Evolutionary conservation across 2,329 filamentous ascomycete genomes (phyloP).

Genomic region (Exutisphaerella laricina): DNA sequence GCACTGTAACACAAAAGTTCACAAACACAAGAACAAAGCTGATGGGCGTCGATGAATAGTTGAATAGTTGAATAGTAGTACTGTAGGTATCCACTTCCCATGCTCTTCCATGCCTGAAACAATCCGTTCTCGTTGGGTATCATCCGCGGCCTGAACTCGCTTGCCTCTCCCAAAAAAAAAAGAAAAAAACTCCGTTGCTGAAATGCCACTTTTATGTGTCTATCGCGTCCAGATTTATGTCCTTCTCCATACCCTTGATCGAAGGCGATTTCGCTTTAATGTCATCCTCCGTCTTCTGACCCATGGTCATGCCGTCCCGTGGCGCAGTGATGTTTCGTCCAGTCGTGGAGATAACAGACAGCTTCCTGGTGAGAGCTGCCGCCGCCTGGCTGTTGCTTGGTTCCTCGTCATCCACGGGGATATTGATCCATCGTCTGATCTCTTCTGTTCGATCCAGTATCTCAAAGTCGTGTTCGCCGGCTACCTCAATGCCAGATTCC

Average conservation of each 20-base stretch:
- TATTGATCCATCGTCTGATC: constrained; percentile 25
- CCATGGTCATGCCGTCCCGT: constrained; percentile 27
- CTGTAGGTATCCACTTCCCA: no score
- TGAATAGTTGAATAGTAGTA: no score
- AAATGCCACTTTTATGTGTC: neutral
- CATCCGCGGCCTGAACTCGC: no score
- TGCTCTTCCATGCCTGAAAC: no score
- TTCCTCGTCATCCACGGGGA: constrained; percentile 23
- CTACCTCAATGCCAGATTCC: constrained; percentile 39
- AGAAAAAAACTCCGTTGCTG: constrained; percentile 8
- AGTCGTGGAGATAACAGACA: constrained; percentile 20
- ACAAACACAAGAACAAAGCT: no score
- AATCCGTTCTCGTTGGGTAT: no score
- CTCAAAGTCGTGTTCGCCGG: constrained; percentile 38
- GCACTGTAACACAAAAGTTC: no score
- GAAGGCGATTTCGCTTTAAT: constrained; percentile 3
- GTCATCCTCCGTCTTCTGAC: constrained; percentile 22
- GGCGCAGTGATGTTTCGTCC: constrained; percentile 16
- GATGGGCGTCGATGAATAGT: no score
- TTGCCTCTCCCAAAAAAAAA: no score
- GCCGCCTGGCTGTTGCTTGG: constrained; percentile 15
- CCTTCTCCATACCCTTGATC: constrained; percentile 6
- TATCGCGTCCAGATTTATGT: constrained; percentile 2
- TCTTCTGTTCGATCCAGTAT: constrained; percentile 27
- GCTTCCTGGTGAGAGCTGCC: constrained; percentile 19